Conservation (phyloP, 2,329 filamentous ascomycete species). For the Fusarium concolor region DNA sequence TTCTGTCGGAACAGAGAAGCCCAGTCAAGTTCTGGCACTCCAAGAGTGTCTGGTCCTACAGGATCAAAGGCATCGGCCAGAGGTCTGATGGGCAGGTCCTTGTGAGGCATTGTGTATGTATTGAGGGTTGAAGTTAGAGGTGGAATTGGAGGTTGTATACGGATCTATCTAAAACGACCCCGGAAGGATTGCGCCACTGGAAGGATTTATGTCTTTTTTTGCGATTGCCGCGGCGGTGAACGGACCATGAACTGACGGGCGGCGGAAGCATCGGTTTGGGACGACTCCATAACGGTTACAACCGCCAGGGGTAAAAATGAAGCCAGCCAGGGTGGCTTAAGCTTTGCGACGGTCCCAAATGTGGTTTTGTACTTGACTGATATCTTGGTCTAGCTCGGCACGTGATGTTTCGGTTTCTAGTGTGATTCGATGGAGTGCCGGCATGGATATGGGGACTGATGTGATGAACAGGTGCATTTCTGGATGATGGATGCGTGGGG, state of each 20-base stretch:
- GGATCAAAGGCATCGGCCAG: conserved; percentile 15
- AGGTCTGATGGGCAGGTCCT: conserved; percentile 15
- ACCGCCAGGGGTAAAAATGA: conserved; percentile 10
- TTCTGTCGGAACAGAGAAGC: conserved; percentile 3
- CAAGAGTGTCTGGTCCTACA: neutral
- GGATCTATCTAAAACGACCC: neutral
- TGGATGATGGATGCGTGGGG: no score
- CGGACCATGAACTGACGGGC: conserved; percentile 23
- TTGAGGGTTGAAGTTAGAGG: no score
- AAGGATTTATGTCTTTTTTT: conserved; percentile 5
- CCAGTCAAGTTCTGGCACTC: conserved; percentile 5
- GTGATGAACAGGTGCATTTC: neutral
- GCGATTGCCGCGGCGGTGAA: conserved; percentile 22
- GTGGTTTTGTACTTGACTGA: neutral
- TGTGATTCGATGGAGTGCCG: conserved; percentile 14
- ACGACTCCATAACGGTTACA: conserved; percentile 29
- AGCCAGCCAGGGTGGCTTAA: neutral
- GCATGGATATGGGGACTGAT: neutral
- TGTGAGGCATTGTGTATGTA: conserved; percentile 20
- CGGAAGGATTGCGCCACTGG: conserved; percentile 1
- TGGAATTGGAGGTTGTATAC: no score
- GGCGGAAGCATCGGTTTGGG: conserved; percentile 11
- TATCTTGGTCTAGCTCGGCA: conserved; percentile 1
- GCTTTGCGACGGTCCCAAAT: neutral
- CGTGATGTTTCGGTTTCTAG: neutral